These are phyloP conservation scores for Mycena sp. DNA, from an alignment of 1,284 basidiomycete species.

Conservation along the genomic window DNA sequence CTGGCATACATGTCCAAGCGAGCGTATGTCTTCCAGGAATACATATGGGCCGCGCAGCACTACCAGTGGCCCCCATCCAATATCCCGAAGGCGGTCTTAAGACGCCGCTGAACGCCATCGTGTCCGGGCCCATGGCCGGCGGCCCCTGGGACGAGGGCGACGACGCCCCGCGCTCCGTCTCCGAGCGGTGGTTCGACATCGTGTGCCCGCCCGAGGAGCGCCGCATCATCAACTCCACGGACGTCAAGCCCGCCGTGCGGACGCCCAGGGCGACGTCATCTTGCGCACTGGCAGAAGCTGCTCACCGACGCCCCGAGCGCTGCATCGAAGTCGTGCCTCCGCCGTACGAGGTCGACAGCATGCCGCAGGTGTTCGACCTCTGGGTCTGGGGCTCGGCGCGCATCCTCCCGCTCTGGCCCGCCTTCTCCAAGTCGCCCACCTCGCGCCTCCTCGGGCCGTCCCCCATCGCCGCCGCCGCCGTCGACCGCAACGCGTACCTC, in stretches of 20 bases:
- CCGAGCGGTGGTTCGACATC: constrained; percentile 43
- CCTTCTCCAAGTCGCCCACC: constrained; percentile 43
- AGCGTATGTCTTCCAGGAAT: constrained; percentile 52
- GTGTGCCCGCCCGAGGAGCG: constrained; percentile 45
- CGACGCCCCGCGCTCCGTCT: constrained; percentile 45
- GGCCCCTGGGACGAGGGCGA: constrained; percentile 39
- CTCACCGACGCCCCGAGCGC: constrained; percentile 41
- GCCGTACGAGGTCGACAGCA: constrained; percentile 36
- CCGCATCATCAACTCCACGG: constrained; percentile 38
- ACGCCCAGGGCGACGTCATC: constrained; percentile 35
- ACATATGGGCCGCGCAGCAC: constrained; percentile 47
- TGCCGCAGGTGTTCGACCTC: constrained; percentile 46
- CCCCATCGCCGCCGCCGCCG: constrained; percentile 44
- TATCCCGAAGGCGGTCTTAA: constrained; percentile 36
- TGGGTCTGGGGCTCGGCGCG: constrained; percentile 45
- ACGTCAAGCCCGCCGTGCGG: constrained; percentile 36
- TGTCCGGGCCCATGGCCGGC: constrained; percentile 48
- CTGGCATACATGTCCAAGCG: constrained; percentile 50
- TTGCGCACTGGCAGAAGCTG: constrained; percentile 41
- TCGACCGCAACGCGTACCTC: constrained; percentile 45
- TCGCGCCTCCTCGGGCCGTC: constrained; percentile 44
- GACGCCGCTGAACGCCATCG: constrained; percentile 48
- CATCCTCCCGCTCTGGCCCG: constrained; percentile 44
- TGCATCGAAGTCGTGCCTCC: constrained; percentile 43
- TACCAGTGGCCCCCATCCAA: constrained; percentile 43